phyloP scores from a whole-genome alignment of 768 basidiomycete genomes.

The Tremella yokohamensis region DNA sequence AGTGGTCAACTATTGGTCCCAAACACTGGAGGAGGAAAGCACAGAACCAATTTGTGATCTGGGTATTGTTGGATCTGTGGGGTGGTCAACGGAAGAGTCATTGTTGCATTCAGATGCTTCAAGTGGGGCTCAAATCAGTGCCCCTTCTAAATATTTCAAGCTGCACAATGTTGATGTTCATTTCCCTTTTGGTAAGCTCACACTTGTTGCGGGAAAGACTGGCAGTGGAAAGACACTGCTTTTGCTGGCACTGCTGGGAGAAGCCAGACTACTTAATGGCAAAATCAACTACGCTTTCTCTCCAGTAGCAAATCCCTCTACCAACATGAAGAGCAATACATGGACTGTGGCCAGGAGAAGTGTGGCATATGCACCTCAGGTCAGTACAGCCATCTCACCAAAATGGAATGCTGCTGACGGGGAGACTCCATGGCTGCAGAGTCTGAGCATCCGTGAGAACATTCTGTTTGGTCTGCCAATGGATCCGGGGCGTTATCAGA shows the following conservation, averaged over 20 bases:
- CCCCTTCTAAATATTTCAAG: slow-evolving; percentile 15
- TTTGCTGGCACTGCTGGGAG: slow-evolving; percentile 37
- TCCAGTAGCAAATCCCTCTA: slow-evolving; percentile 11
- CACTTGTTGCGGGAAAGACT: slow-evolving; percentile 39
- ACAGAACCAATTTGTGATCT: slow-evolving; percentile 12
- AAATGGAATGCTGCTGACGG: slow-evolving; percentile 6
- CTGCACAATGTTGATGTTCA: slow-evolving; percentile 34
- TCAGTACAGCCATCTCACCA: background rate
- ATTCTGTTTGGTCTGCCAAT: slow-evolving; percentile 56
- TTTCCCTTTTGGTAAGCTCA: slow-evolving; percentile 35
- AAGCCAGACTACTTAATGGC: slow-evolving; percentile 35
- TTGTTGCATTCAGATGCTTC: too few species aligned
- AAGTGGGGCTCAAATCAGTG: too few species aligned
- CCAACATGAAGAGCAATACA: slow-evolving; percentile 4
- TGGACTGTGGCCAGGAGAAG: slow-evolving; percentile 19
- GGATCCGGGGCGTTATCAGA: slow-evolving; percentile 54
- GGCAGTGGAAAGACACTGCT: slow-evolving; percentile 43
- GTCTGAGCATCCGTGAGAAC: slow-evolving; percentile 52
- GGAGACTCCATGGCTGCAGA: slow-evolving; percentile 38
- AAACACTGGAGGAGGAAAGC: too few species aligned
- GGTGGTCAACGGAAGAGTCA: slow-evolving; percentile 11
- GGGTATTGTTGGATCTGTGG: slow-evolving; percentile 19
- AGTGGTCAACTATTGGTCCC: too few species aligned
- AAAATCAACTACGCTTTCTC: slow-evolving; percentile 34
- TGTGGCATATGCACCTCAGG: slow-evolving; percentile 37